phyloP scores from a whole-genome alignment of 2,329 filamentous ascomycete genomes.

The Sphaerostilbella broomeana region DNA sequence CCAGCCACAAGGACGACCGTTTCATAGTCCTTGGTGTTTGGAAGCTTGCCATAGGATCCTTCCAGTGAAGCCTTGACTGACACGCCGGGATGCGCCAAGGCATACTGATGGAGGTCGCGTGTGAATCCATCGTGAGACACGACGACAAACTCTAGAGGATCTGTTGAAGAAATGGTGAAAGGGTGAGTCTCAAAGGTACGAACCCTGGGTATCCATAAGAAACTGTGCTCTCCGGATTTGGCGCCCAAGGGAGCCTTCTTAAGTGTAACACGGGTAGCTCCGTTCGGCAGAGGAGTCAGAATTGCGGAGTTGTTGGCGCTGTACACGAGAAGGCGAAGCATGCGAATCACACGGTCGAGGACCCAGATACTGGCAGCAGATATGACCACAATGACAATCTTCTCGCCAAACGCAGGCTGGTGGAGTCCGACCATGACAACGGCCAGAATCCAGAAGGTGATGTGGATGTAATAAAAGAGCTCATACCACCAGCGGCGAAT shows the following conservation, averaged over 20 bases:
- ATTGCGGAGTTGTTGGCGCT: constrained; percentile 45
- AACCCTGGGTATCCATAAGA: constrained; percentile 56
- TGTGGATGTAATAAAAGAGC: constrained; percentile 48
- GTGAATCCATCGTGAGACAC: constrained; percentile 55
- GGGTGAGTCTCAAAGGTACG: constrained; percentile 54
- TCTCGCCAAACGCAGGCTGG: constrained; percentile 39
- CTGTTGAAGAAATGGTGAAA: constrained; percentile 51
- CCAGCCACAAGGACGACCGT: constrained; percentile 54
- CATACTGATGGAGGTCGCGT: constrained; percentile 45
- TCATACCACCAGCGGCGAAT: constrained; percentile 47
- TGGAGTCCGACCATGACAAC: constrained; percentile 46
- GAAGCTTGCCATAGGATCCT: constrained; percentile 52
- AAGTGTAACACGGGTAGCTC: constrained; percentile 49
- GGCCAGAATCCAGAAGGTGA: constrained; percentile 42
- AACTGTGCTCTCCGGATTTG: constrained; percentile 53
- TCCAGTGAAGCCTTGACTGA: constrained; percentile 47
- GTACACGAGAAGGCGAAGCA: constrained; percentile 36
- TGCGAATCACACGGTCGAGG: constrained; percentile 44
- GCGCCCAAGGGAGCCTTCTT: constrained; percentile 41
- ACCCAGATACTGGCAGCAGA: constrained; percentile 42
- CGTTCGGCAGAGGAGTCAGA: constrained; percentile 46
- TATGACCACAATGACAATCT: constrained; percentile 36
- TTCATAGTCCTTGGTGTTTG: constrained; percentile 45
- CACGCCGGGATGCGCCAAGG: constrained; percentile 41
- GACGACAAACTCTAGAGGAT: constrained; percentile 53